Percentiles rank a stretch among this genome's conserved stretches.
Evolutionary conservation across 2,329 filamentous ascomycete species (phyloP).

Genomic region (Sporothrix protearum): DNA sequence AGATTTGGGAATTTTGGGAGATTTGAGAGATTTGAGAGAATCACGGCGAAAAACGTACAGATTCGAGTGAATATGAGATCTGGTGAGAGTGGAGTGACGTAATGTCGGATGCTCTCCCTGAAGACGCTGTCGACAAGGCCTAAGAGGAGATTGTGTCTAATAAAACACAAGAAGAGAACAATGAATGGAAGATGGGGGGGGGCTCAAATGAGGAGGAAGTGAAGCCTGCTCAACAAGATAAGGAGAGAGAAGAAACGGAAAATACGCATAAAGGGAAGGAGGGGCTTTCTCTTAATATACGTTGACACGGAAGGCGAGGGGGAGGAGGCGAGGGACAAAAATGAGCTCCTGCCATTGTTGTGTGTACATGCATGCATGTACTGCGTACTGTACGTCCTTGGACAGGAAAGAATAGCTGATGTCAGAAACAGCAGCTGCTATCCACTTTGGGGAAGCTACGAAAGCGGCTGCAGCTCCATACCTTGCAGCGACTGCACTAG

Average conservation of each 20-base stretch:
- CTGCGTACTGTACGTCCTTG: no score
- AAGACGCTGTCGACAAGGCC: neutral
- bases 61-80: neutral
- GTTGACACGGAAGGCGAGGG: conserved; percentile 4
- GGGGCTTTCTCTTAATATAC: conserved; percentile 15
- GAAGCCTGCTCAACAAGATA: neutral
- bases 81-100: neutral
- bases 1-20: no score
- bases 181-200: neutral
- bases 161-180: neutral
- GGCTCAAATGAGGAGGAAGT: conserved; percentile 1
- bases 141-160: neutral
- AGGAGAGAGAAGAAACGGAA: neutral
- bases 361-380: no score
- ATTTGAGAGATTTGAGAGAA: no score
- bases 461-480: conserved; percentile 10
- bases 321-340: neutral
- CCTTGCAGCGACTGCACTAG: conserved; percentile 3
- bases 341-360: conserved; percentile 13
- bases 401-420: conserved; percentile 20
- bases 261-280: neutral
- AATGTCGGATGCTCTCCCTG: neutral
- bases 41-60: neutral
- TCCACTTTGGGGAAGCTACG: conserved; percentile 18
- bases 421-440: conserved; percentile 18